Conservation (phyloP, 768 basidiomycete species). For the Coprinopsis marcescibilis region DNA sequence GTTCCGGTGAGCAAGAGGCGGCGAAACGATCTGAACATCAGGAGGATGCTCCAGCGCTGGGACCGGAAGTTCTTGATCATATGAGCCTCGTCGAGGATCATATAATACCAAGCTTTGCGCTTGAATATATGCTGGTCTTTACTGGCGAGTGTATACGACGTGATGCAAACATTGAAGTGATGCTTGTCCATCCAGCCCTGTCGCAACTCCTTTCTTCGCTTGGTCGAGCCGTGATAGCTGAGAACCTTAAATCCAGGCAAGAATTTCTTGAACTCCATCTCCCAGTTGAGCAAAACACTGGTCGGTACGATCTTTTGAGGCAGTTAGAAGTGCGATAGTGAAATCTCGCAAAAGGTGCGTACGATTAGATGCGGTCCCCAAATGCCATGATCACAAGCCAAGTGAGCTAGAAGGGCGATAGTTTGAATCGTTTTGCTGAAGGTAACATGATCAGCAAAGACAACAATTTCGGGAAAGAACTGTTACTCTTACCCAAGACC, state of each 20-base stretch:
- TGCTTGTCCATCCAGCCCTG: conserved; percentile 89
- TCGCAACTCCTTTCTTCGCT: conserved; percentile 84
- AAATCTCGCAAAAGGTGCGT: conserved; percentile 16
- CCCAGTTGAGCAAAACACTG: conserved; percentile 92
- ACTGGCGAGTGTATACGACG: conserved; percentile 89
- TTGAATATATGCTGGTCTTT: conserved; percentile 89
- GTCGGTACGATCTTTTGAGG: conserved; percentile 82
- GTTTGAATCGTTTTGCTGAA: conserved; percentile 98
- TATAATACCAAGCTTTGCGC: conserved; percentile 91
- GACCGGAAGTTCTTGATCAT: conserved; percentile 98
- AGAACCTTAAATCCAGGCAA: conserved; percentile 81
- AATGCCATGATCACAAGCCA: conserved; percentile 85
- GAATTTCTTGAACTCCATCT: conserved; percentile 96
- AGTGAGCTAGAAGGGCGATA: conserved; percentile 87
- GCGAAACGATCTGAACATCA: conserved; percentile 83
- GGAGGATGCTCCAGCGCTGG: conserved; percentile 86
- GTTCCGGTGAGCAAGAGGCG: conserved; percentile 93
- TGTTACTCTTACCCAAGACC: conserved; percentile 74
- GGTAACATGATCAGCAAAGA: conserved; percentile 6
- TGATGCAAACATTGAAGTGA: conserved; percentile 92
- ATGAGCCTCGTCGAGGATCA: conserved; percentile 94
- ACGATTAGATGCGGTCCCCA: conserved; percentile 91
- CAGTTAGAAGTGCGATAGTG: conserved; percentile 16
- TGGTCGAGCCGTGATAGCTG: conserved; percentile 86
- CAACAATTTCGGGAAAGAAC: background rate